Evolutionary conservation across 2,329 filamentous ascomycete species (phyloP), one percentile per base, ranked within the genome.

Genomic region (Lecanicillium sp.): DNA sequence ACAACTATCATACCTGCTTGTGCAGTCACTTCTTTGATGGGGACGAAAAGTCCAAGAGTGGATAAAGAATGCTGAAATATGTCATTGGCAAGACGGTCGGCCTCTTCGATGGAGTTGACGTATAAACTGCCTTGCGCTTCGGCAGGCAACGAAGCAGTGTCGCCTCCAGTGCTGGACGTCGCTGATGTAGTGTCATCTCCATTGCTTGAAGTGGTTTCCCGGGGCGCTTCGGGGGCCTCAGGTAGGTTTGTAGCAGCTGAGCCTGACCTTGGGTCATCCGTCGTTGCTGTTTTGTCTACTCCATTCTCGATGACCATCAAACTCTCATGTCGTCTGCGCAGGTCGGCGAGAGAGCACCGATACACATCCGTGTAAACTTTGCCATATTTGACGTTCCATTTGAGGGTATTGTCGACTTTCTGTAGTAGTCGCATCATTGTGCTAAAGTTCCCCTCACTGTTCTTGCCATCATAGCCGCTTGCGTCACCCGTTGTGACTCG

Each of bases 371-470:
- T 15, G 26, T 45, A 45, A 8, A 38, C 17, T 9, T 45, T 45
- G 20, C 43, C 30, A 21, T 27, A 45, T 5, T 21, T 12, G 19
- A 11, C n/a, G 14, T 27, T 24, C 14, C 17, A 17, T 12, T 15
- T 27, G 8, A 45, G 32, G 5, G 43, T 37, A 4, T 26, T 21
- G 32, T 38, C 21, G 20, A 37, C 26, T 32, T 26, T 27, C 7
- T 20, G 3, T 4, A 45, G 19, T 20, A 45, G 30, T 15, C 43
- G 30, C 10, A 37, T 36, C 43, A 45, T 45, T 15, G 43, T 37
- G 43, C 43, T 21, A 17, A 37, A 26, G 21, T 17, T 37, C 2
- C 43, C 43, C 24, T 45, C 43, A 10, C 14, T 20, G 11, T 5
- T 27, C 17, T 24, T 23, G 5, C 12, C 32, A 10, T 19, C 32